Evolutionary conservation across 306 rosid species (phyloP), one percentile per base, ranked within the genome.

Genomic region (Dryas drummondii): DNA sequence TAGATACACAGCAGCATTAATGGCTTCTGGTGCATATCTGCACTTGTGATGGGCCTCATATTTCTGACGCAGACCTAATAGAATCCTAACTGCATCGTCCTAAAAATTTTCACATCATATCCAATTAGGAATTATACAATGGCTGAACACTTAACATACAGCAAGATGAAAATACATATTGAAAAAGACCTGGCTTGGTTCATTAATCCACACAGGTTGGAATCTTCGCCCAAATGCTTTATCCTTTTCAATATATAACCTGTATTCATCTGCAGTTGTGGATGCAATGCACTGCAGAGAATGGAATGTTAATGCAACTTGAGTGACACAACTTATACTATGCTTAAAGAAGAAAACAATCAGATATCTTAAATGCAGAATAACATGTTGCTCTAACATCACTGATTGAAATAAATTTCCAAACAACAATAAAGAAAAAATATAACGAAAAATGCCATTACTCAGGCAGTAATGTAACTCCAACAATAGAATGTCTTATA

Each of bases 141-240:
- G 63, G 68, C 53, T 41, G 63, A 19, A 26, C 56, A 63, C 51
- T 78, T 40, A 6, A 58, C 57, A 41, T n/a, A 48, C 66, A 15
- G 50, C 17, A 48, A 71, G 75, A 67, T 50, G 66, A 78, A 73
- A 48, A 65, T 72, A 54, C 62, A 67, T 61, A 77, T 70, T 71
- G 73, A 66, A 67, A 79, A 45, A 77, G 55, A 93, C 98, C 97
- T 93, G 89, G 74, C 86, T 89, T 46, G 98, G 98, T 76, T 93
- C 98, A 61, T 87, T 81, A 80, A 93, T 77, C 90, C 89, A 82
- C 75, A 94, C 90, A 15, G 97, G 97, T 81, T 94, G 98, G 84
- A 94, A 94, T 56, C 98, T 82, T 12, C 97, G 85, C 27, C 90
- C 96, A 74, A 94, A 86, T 51, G 97, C 98, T 76, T 87, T 88